Evolutionary conservation across 1,284 basidiomycete genomes (phyloP), one percentile per base, ranked within the genome.

Genomic region (Pisolithus thermaeus): DNA sequence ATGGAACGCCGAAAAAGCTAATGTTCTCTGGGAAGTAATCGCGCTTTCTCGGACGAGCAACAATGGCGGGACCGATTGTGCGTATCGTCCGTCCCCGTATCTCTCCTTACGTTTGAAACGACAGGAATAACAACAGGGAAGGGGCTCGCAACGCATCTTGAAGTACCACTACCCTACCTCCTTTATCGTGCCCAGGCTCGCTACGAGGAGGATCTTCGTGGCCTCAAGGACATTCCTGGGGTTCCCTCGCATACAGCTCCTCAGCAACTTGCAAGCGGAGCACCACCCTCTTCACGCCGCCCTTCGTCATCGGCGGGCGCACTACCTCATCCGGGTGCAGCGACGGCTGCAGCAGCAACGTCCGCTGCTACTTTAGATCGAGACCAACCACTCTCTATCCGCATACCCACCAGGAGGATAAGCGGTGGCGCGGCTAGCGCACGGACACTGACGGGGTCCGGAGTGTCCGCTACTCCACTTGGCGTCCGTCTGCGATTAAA

Each of bases 11-110:
- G 86, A 90, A 55, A 91, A 91, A 65, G 88, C 90, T 47, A 83
- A 83, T 55, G 80, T 88, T 14, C 70, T 91, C 5, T 91, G 89
- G 89, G 87, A 88, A 65, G 84, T 87, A 45, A 88, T 91, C 55
- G 83, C 87, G 51, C 77, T 80, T 58, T 87, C 85, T 35, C 76
- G 87, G 51, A 76, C 81, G 7, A 80, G 77, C 25, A 81, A 80
- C 50, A 66, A 70, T 27, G 77, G 78, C 22, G 83, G 78, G 37
- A 81, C 86, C 27, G 87, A 91, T 65, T 91, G 88, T 89, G 61
- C 68, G 83, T 75, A 18, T 52, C 32, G 16, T 32, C 43, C 12
- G 32, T n/a, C 38, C n/a, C 41, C 40, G 49, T 38, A 35, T 56
- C 35, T 50, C 28, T 2, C 25, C 18, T 30, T 8, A 35, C 12